phyloP scores from a whole-genome alignment of 2,329 filamentous ascomycete genomes.

The Ophiostoma piceae region DNA sequence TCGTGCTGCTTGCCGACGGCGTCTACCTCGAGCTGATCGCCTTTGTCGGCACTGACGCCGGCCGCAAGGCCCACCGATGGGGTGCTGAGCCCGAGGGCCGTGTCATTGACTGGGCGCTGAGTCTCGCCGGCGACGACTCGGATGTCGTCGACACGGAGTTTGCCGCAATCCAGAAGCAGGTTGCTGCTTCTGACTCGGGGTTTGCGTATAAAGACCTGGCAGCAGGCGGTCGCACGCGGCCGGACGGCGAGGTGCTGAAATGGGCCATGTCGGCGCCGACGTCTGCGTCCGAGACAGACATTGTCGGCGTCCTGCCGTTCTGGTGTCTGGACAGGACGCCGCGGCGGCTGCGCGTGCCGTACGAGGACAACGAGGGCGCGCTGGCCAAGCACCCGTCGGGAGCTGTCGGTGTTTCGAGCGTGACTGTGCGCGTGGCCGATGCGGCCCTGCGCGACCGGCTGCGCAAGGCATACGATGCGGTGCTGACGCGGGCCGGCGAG shows the following conservation, averaged over 20 bases:
- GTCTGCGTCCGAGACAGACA: slow-evolving; percentile 31
- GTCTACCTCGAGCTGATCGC: slow-evolving; percentile 63
- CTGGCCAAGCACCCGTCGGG: slow-evolving; percentile 47
- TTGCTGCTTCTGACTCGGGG: slow-evolving; percentile 31
- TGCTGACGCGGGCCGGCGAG: slow-evolving; percentile 22
- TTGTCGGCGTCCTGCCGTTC: slow-evolving; percentile 54
- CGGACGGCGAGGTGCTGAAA: slow-evolving; percentile 52
- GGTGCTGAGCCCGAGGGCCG: slow-evolving; percentile 45
- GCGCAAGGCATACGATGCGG: slow-evolving; percentile 32
- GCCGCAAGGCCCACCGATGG: slow-evolving; percentile 53
- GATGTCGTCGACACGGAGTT: slow-evolving; percentile 34
- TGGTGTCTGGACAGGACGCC: slow-evolving; percentile 61
- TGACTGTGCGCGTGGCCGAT: slow-evolving; percentile 37
- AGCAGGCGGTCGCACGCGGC: slow-evolving; percentile 48
- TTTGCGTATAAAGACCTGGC: slow-evolving; percentile 46
- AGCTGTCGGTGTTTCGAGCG: slow-evolving; percentile 45
- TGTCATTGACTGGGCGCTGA: slow-evolving; percentile 59
- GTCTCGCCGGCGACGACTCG: slow-evolving; percentile 29
- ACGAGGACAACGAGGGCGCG: slow-evolving; percentile 29
- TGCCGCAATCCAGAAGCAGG: slow-evolving; percentile 10
- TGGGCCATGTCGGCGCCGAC: slow-evolving; percentile 50
- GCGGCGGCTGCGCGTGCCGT: slow-evolving; percentile 51
- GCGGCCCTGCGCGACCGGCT: slow-evolving; percentile 28
- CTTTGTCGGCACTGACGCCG: slow-evolving; percentile 45
- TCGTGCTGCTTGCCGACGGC: slow-evolving; percentile 59